Percentiles rank a stretch among this genome's conserved stretches.
These are phyloP conservation scores for Plasmodium billcollinsi DNA, from an alignment of 169 alveolate species.

Conservation along the genomic window DNA sequence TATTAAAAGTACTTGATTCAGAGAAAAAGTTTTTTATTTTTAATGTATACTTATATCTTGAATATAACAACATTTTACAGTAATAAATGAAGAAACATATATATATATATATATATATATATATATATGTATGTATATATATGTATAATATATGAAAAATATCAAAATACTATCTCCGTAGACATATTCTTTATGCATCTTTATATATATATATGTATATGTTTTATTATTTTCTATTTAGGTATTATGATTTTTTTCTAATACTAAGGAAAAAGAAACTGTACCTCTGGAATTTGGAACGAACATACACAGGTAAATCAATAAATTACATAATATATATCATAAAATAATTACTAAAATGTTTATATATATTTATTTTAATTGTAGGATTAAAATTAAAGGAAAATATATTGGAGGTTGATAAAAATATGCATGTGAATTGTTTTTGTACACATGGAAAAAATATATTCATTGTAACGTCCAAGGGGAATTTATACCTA, in stretches of 20 bases:
- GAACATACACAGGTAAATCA: slow-evolving; percentile 50
- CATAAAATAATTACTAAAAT: too few species aligned
- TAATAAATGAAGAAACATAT: not conserved
- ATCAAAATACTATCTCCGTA: too few species aligned
- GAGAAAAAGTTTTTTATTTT: slow-evolving; percentile 34
- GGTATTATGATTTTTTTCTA: slow-evolving; percentile 61
- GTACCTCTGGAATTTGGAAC: slow-evolving; percentile 49
- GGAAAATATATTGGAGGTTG: slow-evolving; percentile 44
- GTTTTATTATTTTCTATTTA: not conserved
- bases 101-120: slow-evolving; percentile 1
- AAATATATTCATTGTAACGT: slow-evolving; percentile 34
- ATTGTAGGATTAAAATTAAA: slow-evolving; percentile 37
- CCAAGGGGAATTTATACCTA: slow-evolving; percentile 30
- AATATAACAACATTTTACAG: slow-evolving; percentile 37
- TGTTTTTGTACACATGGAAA: slow-evolving; percentile 32
- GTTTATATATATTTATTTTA: not conserved
- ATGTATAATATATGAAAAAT: not conserved
- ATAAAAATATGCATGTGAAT: slow-evolving; percentile 20
- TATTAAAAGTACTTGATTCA: slow-evolving; percentile 48
- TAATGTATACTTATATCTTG: slow-evolving; percentile 28
- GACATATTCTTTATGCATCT: too few species aligned
- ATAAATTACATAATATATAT: too few species aligned
- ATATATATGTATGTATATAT: not conserved
- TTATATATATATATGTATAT: not conserved
- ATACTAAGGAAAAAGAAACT: slow-evolving; percentile 30